Evolutionary conservation across 352 stramenopile species (phyloP).

Genomic region (Pythium pectinolyticum): DNA sequence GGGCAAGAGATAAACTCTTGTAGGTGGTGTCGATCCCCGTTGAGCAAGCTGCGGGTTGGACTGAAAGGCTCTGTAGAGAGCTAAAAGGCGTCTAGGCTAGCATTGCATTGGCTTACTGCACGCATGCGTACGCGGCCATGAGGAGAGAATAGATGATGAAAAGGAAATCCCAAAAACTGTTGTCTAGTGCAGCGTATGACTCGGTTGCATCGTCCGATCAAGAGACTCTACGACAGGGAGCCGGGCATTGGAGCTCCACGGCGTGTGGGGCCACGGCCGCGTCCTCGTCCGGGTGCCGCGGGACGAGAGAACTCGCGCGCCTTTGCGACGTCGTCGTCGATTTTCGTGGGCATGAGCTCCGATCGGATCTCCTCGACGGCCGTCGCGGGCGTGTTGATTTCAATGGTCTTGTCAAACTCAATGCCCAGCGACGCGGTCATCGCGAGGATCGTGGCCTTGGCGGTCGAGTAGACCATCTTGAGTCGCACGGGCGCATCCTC

Average conservation of each 20-base stretch:
- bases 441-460: constrained; percentile 84
- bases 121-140: too few species aligned
- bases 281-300: constrained; percentile 62
- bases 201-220: too few species aligned
- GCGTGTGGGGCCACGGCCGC: constrained; percentile 47
- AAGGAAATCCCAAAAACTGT: constrained; percentile 10
- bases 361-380: constrained; percentile 67
- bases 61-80: too few species aligned
- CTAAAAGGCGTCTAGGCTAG: too few species aligned
- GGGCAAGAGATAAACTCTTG: constrained; percentile 66
- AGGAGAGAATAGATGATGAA: constrained; percentile 5
- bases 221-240: too few species aligned
- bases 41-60: too few species aligned
- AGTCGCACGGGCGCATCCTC: constrained; percentile 82
- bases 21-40: neutral
- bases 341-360: constrained; percentile 51
- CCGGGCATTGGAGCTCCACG: constrained; percentile 28
- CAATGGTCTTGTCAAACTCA: constrained; percentile 76
- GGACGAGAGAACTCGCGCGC: constrained; percentile 75
- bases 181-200: too few species aligned
- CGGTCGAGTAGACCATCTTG: constrained; percentile 92
- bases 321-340: constrained; percentile 60
- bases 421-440: constrained; percentile 60
- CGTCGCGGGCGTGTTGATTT: constrained; percentile 65
- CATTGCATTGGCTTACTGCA: too few species aligned